phyloP scores from a whole-genome alignment of 106 monocot genomes.

The Phalaenopsis equestris region DNA sequence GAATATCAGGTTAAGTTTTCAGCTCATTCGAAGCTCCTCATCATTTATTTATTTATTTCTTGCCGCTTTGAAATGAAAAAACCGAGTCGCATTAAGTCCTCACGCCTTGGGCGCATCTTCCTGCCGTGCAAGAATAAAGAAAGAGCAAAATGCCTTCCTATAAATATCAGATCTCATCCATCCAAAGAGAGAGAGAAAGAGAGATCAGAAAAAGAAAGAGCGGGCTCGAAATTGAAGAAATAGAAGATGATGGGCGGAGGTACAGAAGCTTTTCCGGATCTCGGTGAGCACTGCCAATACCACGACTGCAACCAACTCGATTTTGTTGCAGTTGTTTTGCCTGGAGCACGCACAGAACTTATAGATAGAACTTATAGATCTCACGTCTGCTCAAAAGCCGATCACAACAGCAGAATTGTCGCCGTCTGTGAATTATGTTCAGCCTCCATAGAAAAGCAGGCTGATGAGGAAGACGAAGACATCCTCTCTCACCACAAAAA shows the following conservation, averaged over 20 bases:
- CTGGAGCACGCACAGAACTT: no score
- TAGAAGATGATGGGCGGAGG: conserved; percentile 34
- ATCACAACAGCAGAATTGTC: conserved; percentile 54
- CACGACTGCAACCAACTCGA: conserved; percentile 80
- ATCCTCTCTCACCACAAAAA: conserved; percentile 33
- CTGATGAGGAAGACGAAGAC: conserved; percentile 18
- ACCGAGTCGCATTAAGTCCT: no score
- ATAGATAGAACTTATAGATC: conserved; percentile 54
- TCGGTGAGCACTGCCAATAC: conserved; percentile 73
- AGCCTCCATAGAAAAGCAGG: conserved; percentile 49
- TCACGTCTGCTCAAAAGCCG: conserved; percentile 60
- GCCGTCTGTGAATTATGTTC: conserved; percentile 65
- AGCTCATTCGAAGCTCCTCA: no score
- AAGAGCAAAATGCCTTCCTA: no score
- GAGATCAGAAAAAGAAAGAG: no score
- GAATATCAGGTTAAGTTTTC: no score
- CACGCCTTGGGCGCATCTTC: no score
- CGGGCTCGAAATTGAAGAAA: background rate
- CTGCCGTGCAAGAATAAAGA: no score
- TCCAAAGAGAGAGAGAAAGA: background rate
- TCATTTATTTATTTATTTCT: no score
- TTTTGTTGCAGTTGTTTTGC: conserved; percentile 75
- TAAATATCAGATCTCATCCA: no score
- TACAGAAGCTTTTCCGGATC: conserved; percentile 75
- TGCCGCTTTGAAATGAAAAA: no score